A percentile compares a stretch with the other conserved stretches of the same genome.
These are phyloP conservation scores for Alliaria petiolata DNA, from an alignment of 345 rosid genomes.

Conservation along the genomic window DNA sequence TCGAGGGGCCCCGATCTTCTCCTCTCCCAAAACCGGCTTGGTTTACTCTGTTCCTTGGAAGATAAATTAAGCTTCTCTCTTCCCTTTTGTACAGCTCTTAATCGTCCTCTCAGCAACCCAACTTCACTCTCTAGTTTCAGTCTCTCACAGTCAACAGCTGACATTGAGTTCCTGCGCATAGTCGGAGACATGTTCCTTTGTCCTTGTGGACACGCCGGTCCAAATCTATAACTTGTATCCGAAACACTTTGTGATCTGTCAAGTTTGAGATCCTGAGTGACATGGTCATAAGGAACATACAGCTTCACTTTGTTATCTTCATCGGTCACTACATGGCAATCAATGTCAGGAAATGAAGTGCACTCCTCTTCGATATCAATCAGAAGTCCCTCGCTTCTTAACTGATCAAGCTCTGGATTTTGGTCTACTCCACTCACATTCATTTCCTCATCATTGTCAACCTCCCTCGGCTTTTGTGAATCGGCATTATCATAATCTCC, in stretches of 20 bases:
- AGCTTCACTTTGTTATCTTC: slow-evolving; percentile 19
- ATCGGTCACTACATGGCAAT: slow-evolving; percentile 37
- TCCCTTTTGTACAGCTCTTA: slow-evolving; percentile 7
- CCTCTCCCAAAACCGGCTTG: slow-evolving; percentile 44
- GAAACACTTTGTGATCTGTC: slow-evolving; percentile 44
- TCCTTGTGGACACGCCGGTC: slow-evolving; percentile 27
- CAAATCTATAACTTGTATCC: slow-evolving; percentile 35
- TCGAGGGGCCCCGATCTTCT: slow-evolving; percentile 24
- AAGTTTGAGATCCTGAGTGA: slow-evolving; percentile 5
- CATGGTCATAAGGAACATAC: slow-evolving; percentile 12
- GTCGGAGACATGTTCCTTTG: slow-evolving; percentile 30
- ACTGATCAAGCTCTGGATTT: neutral
- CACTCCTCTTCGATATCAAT: slow-evolving; percentile 17
- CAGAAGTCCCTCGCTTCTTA: slow-evolving; percentile 10
- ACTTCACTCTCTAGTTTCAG: slow-evolving; percentile 65
- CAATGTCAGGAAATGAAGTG: slow-evolving; percentile 7
- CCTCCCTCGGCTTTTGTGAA: slow-evolving; percentile 16
- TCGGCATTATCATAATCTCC: slow-evolving; percentile 23
- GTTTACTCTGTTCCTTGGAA: slow-evolving; percentile 35
- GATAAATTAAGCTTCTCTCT: slow-evolving; percentile 41
- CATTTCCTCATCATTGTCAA: slow-evolving; percentile 12
- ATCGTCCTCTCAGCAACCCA: slow-evolving; percentile 17
- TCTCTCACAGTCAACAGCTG: slow-evolving; percentile 66
- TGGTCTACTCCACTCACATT: slow-evolving; percentile 14
- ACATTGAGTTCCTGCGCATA: slow-evolving; percentile 68